phyloP scores from a whole-genome alignment of 495 filamentous ascomycete species.

The Staphylotrichum tortipilum region DNA sequence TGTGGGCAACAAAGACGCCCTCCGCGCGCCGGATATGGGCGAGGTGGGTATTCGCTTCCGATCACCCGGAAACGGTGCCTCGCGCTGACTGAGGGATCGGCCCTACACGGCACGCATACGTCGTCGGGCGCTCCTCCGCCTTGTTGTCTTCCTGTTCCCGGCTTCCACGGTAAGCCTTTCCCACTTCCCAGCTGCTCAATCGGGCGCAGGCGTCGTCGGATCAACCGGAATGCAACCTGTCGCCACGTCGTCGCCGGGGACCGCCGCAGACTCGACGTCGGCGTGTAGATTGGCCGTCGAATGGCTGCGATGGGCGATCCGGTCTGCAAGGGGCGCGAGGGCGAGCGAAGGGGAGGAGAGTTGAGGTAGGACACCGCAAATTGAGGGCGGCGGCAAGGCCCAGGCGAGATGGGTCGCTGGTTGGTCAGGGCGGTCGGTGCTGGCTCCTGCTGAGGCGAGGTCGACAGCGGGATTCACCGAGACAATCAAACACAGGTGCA shows the following conservation, averaged over 20 bases:
- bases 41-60: slow-evolving; percentile 2
- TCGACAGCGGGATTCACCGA: neutral
- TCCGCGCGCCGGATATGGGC: neutral
- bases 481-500: neutral
- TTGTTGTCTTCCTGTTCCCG: too few relatives aligned
- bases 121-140: neutral
- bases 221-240: neutral
- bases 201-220: neutral
- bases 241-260: neutral
- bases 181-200: too few relatives aligned
- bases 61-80: slow-evolving; percentile 1
- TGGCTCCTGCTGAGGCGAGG: neutral
- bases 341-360: neutral
- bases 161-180: too few relatives aligned
- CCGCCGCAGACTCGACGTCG: neutral
- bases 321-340: too few relatives aligned
- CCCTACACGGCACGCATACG: neutral
- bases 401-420: neutral
- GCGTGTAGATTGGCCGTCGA: neutral
- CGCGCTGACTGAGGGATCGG: neutral
- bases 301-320: neutral
- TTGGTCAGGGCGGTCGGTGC: neutral
- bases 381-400: neutral
- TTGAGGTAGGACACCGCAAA: neutral
- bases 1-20: neutral